Evolutionary conservation across 345 rosid genomes (phyloP), one percentile per base, ranked within the genome.

Genomic region (thale cress (Arabidopsis thaliana)): DNA sequence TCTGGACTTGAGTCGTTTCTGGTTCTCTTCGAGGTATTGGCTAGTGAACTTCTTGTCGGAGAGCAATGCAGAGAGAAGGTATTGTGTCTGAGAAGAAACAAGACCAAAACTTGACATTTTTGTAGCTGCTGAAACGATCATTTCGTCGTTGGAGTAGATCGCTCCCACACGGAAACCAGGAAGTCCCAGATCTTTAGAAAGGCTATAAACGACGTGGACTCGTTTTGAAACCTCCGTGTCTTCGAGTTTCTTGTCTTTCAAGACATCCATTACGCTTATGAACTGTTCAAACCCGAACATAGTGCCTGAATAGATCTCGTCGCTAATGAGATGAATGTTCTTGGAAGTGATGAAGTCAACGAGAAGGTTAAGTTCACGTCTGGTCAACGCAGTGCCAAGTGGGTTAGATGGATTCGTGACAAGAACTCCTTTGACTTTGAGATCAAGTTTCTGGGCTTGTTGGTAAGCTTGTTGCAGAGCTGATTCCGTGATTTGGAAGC

Each of bases 111-210:
- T 90, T 51, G 96, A 90, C 96, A 90, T 90, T 68, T 90, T 90
- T 6, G 96, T 90, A 6, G 96, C 93, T 1, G 96, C 87, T 0
- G 91, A 87, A 28, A 90, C 89, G 41, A 90, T 83, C 72, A 64
- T 67, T 56, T 86, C 84, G 30, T 90, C 88, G 76, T 90, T 87
- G 72, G 96, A 88, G 65, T 90, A 88, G 74, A 90, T 83, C 61
- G 91, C 96, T 53, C 91, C 96, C 24, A 90, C 96, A 34, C 96
- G 88, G 76, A 90, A 90, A 67, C 96, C 96, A 48, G 96, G 93
- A 1, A 90, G 91, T 2, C 93, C 96, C 5, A 90, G 81, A 71
- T 90, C 96, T 56, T 90, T 90, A 2, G 96, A 90, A 33, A 90
- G 90, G 42, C 93, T 88, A 12, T 87, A 88, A 33, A 90, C 93